Evolutionary conservation across 2,329 filamentous ascomycete genomes (phyloP).

Genomic region (Alternaria solani): DNA sequence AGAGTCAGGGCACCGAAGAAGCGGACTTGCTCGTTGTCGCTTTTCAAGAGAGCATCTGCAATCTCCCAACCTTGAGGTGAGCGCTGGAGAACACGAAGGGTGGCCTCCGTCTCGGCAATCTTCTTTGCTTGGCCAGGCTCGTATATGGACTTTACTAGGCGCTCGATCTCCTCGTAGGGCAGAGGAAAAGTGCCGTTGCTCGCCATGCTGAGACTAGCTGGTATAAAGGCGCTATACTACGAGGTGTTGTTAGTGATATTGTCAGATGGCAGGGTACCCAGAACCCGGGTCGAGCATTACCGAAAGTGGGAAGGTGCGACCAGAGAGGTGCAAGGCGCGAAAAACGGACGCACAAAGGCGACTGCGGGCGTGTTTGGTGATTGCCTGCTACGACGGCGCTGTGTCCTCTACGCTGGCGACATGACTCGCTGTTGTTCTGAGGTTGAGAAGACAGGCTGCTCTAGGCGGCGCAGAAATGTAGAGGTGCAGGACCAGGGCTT

Average conservation of each 20-base stretch:
- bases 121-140: constrained; percentile 56
- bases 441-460: background rate
- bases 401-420: background rate
- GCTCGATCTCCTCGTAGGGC: constrained; percentile 46
- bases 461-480: background rate
- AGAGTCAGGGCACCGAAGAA: constrained; percentile 95
- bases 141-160: constrained; percentile 62
- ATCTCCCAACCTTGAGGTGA: constrained; percentile 85
- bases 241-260: background rate
- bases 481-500: background rate
- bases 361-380: background rate
- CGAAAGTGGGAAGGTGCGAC: constrained; percentile 13
- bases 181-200: constrained; percentile 33
- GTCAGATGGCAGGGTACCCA: constrained; percentile 3
- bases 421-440: constrained; percentile 1
- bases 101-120: constrained; percentile 69
- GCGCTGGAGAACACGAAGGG: constrained; percentile 79
- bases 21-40: constrained; percentile 75
- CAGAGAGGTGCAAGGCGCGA: constrained; percentile 1
- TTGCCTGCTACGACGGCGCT: background rate
- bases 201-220: constrained; percentile 31
- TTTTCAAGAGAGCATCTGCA: constrained; percentile 76
- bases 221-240: background rate
- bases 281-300: constrained; percentile 2
- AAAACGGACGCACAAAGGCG: background rate